phyloP scores from a whole-genome alignment of 2,329 filamentous ascomycete genomes.

The Sarocladium brachiariae region DNA sequence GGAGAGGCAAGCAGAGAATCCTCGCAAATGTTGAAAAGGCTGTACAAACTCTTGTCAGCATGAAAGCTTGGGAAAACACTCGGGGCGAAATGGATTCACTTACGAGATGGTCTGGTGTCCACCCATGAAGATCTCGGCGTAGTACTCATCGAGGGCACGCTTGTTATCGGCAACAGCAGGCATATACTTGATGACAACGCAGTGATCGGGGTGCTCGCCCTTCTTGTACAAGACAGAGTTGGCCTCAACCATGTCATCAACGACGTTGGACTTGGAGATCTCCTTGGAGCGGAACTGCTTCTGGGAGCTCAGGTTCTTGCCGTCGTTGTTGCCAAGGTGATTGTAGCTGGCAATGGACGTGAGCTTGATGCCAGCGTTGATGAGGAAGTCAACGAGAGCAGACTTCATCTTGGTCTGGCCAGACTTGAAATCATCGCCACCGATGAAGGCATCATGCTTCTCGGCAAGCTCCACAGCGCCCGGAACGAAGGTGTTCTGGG shows the following conservation, averaged over 20 bases:
- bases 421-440: conserved; percentile 99
- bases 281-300: conserved; percentile 98
- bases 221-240: conserved; percentile 85
- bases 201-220: conserved; percentile 95
- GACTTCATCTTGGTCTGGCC: conserved; percentile 99
- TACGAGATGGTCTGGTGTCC: conserved; percentile 93
- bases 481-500: conserved; percentile 97
- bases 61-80: not conserved
- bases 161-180: conserved; percentile 98
- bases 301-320: conserved; percentile 96
- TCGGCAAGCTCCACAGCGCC: conserved; percentile 86
- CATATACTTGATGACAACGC: conserved; percentile 99
- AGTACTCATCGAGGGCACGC: conserved; percentile 97
- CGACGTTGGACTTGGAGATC: conserved; percentile 98
- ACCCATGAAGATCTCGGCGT: conserved; percentile 97
- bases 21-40: conserved; percentile 97
- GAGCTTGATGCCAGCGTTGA: conserved; percentile 97
- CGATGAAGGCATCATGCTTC: conserved; percentile 81
- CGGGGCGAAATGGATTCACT: conserved; percentile 24
- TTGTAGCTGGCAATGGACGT: conserved; percentile 99
- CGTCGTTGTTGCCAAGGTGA: conserved; percentile 98
- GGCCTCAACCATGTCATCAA: conserved; percentile 98
- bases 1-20: conserved; percentile 94
- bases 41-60: conserved; percentile 28
- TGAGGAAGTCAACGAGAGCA: conserved; percentile 94